Evolutionary conservation across 2,329 filamentous ascomycete species (phyloP).

Genomic region (Didymosphaeria variabile): DNA sequence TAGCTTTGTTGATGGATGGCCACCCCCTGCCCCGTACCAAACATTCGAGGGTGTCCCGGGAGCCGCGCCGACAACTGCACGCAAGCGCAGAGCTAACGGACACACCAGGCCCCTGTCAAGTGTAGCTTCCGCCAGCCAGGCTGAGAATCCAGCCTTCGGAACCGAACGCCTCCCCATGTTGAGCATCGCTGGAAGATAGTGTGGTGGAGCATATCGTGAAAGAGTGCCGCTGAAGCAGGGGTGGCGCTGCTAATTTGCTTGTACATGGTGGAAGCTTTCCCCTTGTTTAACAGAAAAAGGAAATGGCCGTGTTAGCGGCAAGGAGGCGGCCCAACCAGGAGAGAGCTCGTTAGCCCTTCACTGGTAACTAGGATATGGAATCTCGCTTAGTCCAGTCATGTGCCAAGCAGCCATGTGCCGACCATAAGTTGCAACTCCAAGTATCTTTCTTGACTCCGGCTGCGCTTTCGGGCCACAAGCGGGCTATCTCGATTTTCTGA

Average conservation of each 20-base stretch:
- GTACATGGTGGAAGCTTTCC: not conserved
- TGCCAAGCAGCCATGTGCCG: too few species aligned
- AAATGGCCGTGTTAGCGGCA: not conserved
- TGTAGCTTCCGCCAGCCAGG: conserved; percentile 4
- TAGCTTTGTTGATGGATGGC: conserved; percentile 3
- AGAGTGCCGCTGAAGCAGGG: not conserved
- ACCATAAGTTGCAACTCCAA: too few species aligned
- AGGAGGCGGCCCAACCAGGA: too few species aligned
- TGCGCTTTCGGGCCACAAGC: too few species aligned
- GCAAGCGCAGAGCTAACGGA: not conserved
- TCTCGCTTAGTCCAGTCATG: too few species aligned
- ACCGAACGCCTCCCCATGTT: too few species aligned
- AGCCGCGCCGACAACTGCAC: not conserved
- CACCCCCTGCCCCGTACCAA: not conserved
- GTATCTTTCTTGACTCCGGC: too few species aligned
- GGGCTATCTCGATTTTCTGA: too few species aligned
- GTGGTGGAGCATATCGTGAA: not conserved
- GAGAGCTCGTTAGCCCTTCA: too few species aligned
- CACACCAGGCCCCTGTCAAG: not conserved
- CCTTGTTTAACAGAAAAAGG: not conserved
- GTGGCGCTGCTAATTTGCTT: not conserved
- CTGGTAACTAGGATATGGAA: too few species aligned
- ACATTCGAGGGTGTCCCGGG: not conserved
- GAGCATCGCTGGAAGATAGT: not conserved
- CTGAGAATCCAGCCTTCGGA: not conserved